Evolutionary conservation across 164 flowering plant species (phyloP), one percentile per base, ranked within the genome.

Genomic region (Tetrastigma voinierianum): DNA sequence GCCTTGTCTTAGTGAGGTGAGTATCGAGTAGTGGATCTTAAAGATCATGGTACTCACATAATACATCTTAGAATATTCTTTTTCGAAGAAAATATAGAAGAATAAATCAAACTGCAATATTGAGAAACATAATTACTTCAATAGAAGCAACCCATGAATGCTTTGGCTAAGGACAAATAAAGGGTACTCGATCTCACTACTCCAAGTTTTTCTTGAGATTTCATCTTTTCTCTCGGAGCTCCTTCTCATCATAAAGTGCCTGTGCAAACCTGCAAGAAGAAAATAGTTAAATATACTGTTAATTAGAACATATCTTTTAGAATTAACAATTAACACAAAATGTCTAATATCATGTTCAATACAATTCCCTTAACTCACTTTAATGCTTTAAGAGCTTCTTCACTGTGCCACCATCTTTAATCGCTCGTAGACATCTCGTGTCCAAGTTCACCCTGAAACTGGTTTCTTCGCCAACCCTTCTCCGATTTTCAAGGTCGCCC

Each of bases 211-310:
- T 54, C 21, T 54, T 9, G 57, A 11, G 17, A 8, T 18, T 5
- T 9, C 79, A 81, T 58, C 73, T 75, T 13, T 32, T 25, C 2
- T 73, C 70, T 0, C 84, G 74, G 4, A 69, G 75, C 21, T 61
- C 49, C 70, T 71, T 75, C 52, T 82, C 83, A 11, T 66, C 55
- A 2, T 80, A 75, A 3, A 82, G 69, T 16, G 71, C 2, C 44
- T 65, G 66, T 4, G 85, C 85, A 44, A 80, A 76, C 74, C 85
- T 82, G 64, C 66, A 69, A 52, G 13, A 2, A 12, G 51, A 0
- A 48, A 2, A 6, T 25, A 25, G 40, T 25, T 6, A 25, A 25
- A 4, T 25, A 6, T 25, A 25, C 40, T 25, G 40, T 25, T 25
- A 25, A 3, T n/a, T n/a, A n/a, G n/a, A 25, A 25, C 1, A 25